Evolutionary conservation across 495 filamentous ascomycete species (phyloP).

Genomic region (Rusavskia elegans): DNA sequence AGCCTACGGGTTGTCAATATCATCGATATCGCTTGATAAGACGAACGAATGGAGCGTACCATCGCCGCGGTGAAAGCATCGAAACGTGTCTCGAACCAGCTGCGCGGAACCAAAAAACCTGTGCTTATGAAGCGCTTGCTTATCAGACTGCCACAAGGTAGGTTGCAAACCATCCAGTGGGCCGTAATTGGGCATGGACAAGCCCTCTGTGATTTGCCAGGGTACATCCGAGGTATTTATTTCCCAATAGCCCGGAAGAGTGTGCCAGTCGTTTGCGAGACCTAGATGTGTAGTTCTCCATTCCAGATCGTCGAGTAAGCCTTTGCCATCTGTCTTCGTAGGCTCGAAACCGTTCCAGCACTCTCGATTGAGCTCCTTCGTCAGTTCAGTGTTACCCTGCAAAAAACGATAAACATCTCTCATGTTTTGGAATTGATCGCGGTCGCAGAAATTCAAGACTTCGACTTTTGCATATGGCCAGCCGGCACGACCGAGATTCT

Average conservation of each 20-base stretch:
- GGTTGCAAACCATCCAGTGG: constrained; percentile 1
- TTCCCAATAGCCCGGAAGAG: constrained; percentile 1
- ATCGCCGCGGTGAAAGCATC: constrained; percentile 2
- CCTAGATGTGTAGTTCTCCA: constrained; percentile 1
- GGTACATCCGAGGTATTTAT: background rate
- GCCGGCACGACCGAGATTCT: background rate
- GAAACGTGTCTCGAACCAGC: constrained; percentile 1
- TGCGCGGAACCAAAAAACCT: background rate
- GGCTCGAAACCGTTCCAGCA: background rate
- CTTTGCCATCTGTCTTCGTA: background rate
- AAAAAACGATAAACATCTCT: constrained; percentile 1
- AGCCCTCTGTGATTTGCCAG: constrained; percentile 1
- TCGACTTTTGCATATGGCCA: constrained; percentile 1
- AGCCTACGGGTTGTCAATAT: background rate
- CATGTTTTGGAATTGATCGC: background rate
- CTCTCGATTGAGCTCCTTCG: background rate
- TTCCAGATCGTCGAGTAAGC: background rate
- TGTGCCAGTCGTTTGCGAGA: background rate
- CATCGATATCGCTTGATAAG: background rate
- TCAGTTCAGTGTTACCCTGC: background rate
- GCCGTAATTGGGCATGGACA: background rate
- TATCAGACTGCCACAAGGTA: background rate
- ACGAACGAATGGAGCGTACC: background rate
- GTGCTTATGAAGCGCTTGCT: constrained; percentile 1
- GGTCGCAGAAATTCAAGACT: constrained; percentile 1